These are phyloP conservation scores for Magnolia changhungtana DNA, from an alignment of 164 flowering plant genomes.

Conservation along the genomic window DNA sequence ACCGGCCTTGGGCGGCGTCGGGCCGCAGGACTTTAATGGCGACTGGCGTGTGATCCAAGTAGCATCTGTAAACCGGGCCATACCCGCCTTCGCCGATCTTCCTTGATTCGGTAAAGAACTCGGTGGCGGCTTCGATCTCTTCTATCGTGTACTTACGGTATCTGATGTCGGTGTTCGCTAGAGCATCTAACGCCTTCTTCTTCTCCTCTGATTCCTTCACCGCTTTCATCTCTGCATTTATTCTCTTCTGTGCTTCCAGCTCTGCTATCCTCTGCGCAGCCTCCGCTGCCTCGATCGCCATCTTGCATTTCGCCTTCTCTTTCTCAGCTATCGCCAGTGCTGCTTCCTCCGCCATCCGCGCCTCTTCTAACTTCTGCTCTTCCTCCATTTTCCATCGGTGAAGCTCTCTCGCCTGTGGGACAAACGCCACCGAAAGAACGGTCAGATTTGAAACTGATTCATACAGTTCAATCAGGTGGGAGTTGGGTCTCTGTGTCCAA, in stretches of 20 bases:
- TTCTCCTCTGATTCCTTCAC: conserved; percentile 57
- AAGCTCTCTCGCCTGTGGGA: conserved; percentile 66
- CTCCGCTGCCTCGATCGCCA: conserved; percentile 73
- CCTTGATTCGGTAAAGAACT: conserved; percentile 37
- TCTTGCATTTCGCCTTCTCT: conserved; percentile 66
- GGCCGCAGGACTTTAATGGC: conserved; percentile 76
- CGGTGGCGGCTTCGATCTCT: conserved; percentile 67
- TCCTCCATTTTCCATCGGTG: conserved; percentile 85
- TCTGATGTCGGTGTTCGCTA: conserved; percentile 35
- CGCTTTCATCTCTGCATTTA: conserved; percentile 58
- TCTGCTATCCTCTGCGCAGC: conserved; percentile 69
- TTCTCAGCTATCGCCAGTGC: conserved; percentile 56
- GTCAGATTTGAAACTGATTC: too few species aligned
- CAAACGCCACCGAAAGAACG: neutral
- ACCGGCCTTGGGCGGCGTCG: conserved; percentile 76
- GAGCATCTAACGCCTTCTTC: conserved; percentile 31
- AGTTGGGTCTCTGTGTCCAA: too few species aligned
- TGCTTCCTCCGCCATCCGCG: conserved; percentile 61
- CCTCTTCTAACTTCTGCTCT: conserved; percentile 57
- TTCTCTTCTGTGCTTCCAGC: conserved; percentile 67
- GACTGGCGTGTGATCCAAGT: conserved; percentile 64
- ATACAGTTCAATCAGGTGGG: too few species aligned
- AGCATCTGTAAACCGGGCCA: conserved; percentile 64
- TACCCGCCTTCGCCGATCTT: conserved; percentile 87
- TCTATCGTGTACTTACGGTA: conserved; percentile 66